Base-by-base conservation (phyloP, 148 eudicot species). In the Rhododendron ferrugineum region DNA sequence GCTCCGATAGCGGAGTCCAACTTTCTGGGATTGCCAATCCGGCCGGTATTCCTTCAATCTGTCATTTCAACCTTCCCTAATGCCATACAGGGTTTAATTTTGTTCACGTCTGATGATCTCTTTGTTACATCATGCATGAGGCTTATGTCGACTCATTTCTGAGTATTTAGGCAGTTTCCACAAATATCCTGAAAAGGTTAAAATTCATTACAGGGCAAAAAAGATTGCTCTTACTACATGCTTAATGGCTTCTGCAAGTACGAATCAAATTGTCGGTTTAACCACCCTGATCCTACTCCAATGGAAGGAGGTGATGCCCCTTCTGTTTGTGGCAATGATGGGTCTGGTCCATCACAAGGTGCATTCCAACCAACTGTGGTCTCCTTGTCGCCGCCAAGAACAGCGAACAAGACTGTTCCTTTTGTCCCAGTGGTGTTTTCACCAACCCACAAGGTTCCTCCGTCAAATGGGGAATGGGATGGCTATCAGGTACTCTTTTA, bases 21-120 rank as follows among this genome's bases (percentile, higher is more conserved):
- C 91, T 94, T 89, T 90, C 79, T 94, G 88, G 95, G 98, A 42
- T 86, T 94, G 86, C 97, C 98, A 52, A 91, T 95, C 87, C 95
- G 98, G 78, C 90, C 42, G 90, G 96, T 93, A 95, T 76, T 47
- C n/a, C 60, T 66, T 84, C 81, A 83, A 0, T 46, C 44, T 32
- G 11, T 34, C 32, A n/a, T 72, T 68, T 11, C 28, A 28, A 64
- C 26, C 6, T 5, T 70, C 78, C 40, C 13, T 46, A 9, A 82
- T 64, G 47, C 18, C 20, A n/a, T 42, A 42, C 22, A 18, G 20
- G 36, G n/a, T 14, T 82, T 58, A 11, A 14, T 14, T 2, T 54
- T 56, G 14, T 56, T 56, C 23, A 1, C 8, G 2, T 56, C 64
- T 56, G 64, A 56, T 3, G 64, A 56, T 56, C n/a, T 54, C 60